A percentile compares a stretch with the other conserved stretches of the same genome.
phyloP scores from a whole-genome alignment of 495 filamentous ascomycete genomes.

The Penicillium riverlandense region DNA sequence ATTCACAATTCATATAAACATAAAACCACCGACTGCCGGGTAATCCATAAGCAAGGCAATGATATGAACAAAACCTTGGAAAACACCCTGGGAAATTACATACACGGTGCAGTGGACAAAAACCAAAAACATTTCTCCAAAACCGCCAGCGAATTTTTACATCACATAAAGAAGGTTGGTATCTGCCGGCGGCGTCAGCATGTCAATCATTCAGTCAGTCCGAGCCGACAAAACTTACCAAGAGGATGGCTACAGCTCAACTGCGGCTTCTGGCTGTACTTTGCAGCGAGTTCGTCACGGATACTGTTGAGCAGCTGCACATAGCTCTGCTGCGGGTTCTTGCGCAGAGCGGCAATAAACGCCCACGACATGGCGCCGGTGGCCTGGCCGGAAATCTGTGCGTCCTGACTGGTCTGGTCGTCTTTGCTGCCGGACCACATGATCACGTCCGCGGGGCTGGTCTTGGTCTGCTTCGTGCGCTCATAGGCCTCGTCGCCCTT shows the following conservation, averaged over 20 bases:
- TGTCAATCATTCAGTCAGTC: neutral
- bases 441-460: conserved; percentile 88
- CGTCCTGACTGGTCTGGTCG: conserved; percentile 74
- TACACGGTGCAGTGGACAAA: conserved; percentile 10
- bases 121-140: neutral
- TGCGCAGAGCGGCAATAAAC: conserved; percentile 88
- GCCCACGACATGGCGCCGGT: conserved; percentile 98
- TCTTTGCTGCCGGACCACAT: conserved; percentile 98
- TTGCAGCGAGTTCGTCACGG: conserved; percentile 78
- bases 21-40: too few species aligned
- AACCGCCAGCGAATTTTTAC: conserved; percentile 22
- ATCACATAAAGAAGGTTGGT: conserved; percentile 60
- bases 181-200: conserved; percentile 37
- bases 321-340: conserved; percentile 97
- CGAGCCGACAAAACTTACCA: conserved; percentile 49
- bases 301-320: conserved; percentile 93
- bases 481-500: conserved; percentile 76
- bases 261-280: conserved; percentile 95
- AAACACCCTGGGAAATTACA: conserved; percentile 15
- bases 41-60: too few species aligned
- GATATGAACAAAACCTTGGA: conserved; percentile 1
- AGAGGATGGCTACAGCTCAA: conserved; percentile 93
- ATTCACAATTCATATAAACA: neutral
- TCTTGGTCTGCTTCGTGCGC: conserved; percentile 79
- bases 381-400: conserved; percentile 67